Conservation (phyloP, 352 stramenopile genomes). For the Phytopythium chamaehyphon region DNA sequence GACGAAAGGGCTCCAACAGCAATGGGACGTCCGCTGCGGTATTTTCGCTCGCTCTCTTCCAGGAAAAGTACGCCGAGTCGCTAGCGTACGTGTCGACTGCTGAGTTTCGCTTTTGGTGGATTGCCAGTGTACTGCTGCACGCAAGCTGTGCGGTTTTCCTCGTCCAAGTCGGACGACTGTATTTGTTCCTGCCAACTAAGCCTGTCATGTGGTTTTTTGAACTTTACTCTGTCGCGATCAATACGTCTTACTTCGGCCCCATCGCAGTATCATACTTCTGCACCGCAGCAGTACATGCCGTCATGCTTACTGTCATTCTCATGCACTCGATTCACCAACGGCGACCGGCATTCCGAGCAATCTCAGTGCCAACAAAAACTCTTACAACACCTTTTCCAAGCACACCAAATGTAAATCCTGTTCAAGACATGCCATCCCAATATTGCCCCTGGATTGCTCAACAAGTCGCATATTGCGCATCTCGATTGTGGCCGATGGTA, state of each 20-base stretch:
- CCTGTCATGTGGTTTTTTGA: constrained; percentile 11
- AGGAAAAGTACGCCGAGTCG: constrained; percentile 9
- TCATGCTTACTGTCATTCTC: constrained; percentile 10
- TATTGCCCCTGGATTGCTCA: neutral
- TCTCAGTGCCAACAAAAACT: neutral
- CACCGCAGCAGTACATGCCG: constrained; percentile 6
- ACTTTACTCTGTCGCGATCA: constrained; percentile 14
- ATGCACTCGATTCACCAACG: constrained; percentile 6
- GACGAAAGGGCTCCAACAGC: neutral
- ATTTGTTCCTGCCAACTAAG: constrained; percentile 8
- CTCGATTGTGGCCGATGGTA: neutral
- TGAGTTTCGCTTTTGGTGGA: constrained; percentile 10
- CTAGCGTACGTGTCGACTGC: constrained; percentile 6
- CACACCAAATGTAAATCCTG: neutral
- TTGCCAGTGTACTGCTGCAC: constrained; percentile 11
- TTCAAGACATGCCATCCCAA: neutral
- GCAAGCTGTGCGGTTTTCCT: constrained; percentile 8
- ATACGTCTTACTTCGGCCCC: constrained; percentile 13
- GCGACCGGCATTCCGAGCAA: constrained; percentile 8
- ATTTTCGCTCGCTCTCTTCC: constrained; percentile 7
- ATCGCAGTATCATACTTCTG: constrained; percentile 10
- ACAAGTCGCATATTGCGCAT: too few relatives aligned
- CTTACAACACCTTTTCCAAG: neutral
- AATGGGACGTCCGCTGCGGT: neutral
- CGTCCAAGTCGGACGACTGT: constrained; percentile 5